Evolutionary conservation across 202 grass and related monocot genomes (phyloP), one percentile per base, ranked within the genome.

Genomic region (Cymbopogon flexuosus): DNA sequence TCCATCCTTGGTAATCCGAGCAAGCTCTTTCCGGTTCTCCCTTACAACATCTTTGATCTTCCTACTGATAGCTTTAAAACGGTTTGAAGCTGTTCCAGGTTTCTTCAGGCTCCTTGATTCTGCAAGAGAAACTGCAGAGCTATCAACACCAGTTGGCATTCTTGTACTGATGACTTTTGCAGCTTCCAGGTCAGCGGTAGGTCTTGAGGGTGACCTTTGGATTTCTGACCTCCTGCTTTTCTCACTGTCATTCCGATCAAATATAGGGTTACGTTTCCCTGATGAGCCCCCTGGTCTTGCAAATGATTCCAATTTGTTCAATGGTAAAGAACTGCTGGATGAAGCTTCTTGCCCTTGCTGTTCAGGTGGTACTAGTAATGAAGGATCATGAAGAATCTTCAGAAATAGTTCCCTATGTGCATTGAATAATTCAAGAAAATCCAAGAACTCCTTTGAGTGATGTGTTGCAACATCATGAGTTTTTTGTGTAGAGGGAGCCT

Each of bases 361-460:
- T 81, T 90, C 71, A 74, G 79, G 16, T 62, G 75, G 33, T 72
- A 70, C 71, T 84, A 94, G 47, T 39, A 87, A 75, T 33, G 84
- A 77, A 79, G 92, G 95, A 72, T 98, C 90, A 36, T 87, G 84
- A 15, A 94, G 84, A 64, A 98, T 88, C 76, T 91, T 94, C 16
- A 98, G 58, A 73, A 98, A 88, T 67, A 94, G 84, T 45, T 94
- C 90, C 69, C 81, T 89, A 42, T 98, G 91, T 62, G 79, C 86
- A 70, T 85, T 88, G 61, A 98, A 93, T 49, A 93, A 43, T 68
- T 94, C 78, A 66, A 98, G 82, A 36, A 93, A 94, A 75, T 94
- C 95, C 67, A 85, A 41, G 74, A 98, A 88, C 75, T 94, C 94
- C 79, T 97, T 92, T 0, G 95, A 93, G 14, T 93, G 86, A 81